phyloP scores from a whole-genome alignment of 176 grass and related monocot species.

The Lolium perenne region DNA sequence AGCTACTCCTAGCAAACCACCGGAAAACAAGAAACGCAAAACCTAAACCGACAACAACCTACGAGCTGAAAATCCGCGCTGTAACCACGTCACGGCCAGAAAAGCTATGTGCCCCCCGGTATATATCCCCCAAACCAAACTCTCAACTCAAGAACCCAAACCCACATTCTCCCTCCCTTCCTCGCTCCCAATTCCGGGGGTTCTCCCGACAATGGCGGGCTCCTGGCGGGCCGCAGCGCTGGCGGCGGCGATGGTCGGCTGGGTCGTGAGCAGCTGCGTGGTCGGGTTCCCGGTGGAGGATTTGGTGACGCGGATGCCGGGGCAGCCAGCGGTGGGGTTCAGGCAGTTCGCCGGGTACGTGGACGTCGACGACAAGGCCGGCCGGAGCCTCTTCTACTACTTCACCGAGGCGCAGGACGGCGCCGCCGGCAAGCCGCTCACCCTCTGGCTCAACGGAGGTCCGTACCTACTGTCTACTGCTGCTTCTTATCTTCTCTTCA shows the following conservation, averaged over 20 bases:
- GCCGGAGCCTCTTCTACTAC: conserved; percentile 98
- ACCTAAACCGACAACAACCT: conserved; percentile 34
- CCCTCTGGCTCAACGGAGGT: conserved; percentile 99
- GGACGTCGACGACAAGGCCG: conserved; percentile 68
- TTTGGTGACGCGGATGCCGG: conserved; percentile 71
- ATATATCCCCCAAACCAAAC: conserved; percentile 14
- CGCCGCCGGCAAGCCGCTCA: conserved; percentile 76
- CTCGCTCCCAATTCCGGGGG: neutral
- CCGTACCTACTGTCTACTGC: neutral
- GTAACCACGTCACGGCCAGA: conserved; percentile 2
- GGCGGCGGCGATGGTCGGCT: conserved; percentile 19
- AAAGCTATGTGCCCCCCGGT: neutral
- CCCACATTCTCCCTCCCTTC: neutral
- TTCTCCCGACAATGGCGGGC: conserved; percentile 39
- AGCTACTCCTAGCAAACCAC: too few relatives aligned
- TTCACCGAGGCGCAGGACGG: conserved; percentile 72
- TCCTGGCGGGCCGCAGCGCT: conserved; percentile 41
- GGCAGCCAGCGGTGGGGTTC: conserved; percentile 72
- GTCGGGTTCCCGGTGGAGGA: conserved; percentile 67
- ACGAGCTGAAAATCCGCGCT: conserved; percentile 42
- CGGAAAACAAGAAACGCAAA: neutral
- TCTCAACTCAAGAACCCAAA: conserved; percentile 4
- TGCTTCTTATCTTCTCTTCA: neutral
- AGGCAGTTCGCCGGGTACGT: conserved; percentile 94
- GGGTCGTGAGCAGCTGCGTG: neutral